Percentiles rank a stretch among this genome's conserved stretches.
These are phyloP conservation scores for Aphanomyces astaci DNA, from an alignment of 352 stramenopile species.

Conservation along the genomic window DNA sequence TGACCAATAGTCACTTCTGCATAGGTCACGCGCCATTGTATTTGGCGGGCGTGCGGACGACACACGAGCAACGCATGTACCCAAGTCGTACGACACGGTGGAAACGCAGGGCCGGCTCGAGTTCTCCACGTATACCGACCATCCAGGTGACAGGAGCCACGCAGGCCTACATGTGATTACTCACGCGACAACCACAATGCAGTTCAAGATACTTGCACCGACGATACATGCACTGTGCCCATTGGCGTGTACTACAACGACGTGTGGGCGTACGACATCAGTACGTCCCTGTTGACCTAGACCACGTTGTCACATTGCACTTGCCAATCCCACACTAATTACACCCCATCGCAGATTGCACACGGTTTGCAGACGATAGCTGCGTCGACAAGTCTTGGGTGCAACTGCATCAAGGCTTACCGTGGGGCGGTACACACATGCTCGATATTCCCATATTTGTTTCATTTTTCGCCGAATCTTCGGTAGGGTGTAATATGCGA, in stretches of 20 bases:
- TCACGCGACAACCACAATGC: conserved; percentile 29
- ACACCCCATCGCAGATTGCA: conserved; percentile 43
- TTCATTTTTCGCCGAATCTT: not conserved
- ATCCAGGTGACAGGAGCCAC: conserved; percentile 34
- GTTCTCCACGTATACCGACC: conserved; percentile 86
- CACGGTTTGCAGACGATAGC: conserved; percentile 75
- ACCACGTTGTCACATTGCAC: not conserved
- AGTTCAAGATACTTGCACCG: conserved; percentile 36
- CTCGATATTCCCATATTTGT: not conserved
- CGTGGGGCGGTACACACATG: conserved; percentile 80
- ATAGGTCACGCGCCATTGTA: conserved; percentile 49
- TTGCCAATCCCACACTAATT: not conserved
- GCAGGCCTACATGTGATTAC: conserved; percentile 11
- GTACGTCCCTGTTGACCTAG: no score
- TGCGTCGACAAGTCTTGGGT: conserved; percentile 80
- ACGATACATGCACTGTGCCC: conserved; percentile 41
- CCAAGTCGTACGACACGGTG: conserved; percentile 88
- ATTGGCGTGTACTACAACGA: conserved; percentile 93
- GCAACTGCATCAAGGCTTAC: conserved; percentile 72
- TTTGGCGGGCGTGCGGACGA: conserved; percentile 92
- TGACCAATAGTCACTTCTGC: no score
- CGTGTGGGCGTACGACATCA: conserved; percentile 93
- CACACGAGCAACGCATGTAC: conserved; percentile 73
- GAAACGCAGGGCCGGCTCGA: conserved; percentile 67
- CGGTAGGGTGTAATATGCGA: conserved; percentile 68